Percentiles rank a stretch among this genome's conserved stretches.
phyloP scores from a whole-genome alignment of 225 moss, liverwort and hornwort genomes.

The Ulota crispa region DNA sequence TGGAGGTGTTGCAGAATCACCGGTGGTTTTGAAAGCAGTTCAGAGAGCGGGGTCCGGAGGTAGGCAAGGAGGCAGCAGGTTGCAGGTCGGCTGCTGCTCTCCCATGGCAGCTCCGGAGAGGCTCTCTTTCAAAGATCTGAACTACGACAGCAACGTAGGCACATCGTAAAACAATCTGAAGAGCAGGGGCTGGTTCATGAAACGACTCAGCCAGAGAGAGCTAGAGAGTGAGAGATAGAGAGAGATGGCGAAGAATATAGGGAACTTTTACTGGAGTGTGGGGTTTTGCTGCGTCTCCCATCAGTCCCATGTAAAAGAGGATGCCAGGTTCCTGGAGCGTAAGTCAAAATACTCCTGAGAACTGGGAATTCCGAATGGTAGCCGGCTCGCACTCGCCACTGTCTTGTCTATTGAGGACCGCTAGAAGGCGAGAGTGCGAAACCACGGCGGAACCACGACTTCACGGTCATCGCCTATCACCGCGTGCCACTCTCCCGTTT shows the following conservation, averaged over 20 bases:
- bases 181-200: not conserved
- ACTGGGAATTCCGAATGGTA: not conserved
- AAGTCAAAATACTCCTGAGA: not conserved
- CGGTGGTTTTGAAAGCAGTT: not conserved
- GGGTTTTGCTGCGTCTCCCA: too few species aligned
- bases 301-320: too few species aligned
- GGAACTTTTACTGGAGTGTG: too few species aligned
- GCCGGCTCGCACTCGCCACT: not conserved
- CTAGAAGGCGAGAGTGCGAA: slow-evolving; percentile 1
- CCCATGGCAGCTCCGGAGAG: slow-evolving; percentile 22
- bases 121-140: not conserved
- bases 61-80: slow-evolving; percentile 26
- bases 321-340: not conserved
- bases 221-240: not conserved
- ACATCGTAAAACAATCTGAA: not conserved
- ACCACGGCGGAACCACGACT: too few species aligned
- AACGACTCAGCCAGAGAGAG: not conserved
- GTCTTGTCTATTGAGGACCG: slow-evolving; percentile 5
- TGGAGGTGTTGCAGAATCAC: not conserved
- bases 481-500: not conserved
- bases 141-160: too few species aligned
- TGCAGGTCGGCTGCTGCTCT: slow-evolving; percentile 35
- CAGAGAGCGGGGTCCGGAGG: slow-evolving; percentile 39
- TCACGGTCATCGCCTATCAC: not conserved
- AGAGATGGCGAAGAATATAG: not conserved